phyloP scores from a whole-genome alignment of 495 filamentous ascomycete genomes.

The Thermochaetoides thermophila region DNA sequence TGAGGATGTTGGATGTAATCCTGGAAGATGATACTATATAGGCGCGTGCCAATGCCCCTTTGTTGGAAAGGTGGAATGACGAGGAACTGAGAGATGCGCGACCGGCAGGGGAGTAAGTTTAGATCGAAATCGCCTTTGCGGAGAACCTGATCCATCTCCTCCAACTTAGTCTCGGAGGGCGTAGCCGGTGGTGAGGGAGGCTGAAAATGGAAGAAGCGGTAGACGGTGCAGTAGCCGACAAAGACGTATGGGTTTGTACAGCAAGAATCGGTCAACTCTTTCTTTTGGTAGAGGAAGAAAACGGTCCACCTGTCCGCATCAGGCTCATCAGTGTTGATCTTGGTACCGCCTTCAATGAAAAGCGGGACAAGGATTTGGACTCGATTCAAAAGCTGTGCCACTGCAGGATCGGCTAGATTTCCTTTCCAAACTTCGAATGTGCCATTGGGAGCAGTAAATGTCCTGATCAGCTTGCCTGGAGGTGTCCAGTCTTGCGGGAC shows the following conservation, averaged over 20 bases:
- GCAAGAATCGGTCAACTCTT: conserved; percentile 26
- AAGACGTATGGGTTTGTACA: conserved; percentile 49
- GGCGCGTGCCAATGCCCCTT: conserved; percentile 58
- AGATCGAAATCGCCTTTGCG: conserved; percentile 19
- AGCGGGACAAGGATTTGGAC: conserved; percentile 73
- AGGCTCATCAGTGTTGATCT: conserved; percentile 55
- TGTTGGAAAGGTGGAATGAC: conserved; percentile 80
- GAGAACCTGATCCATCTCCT: conserved; percentile 11
- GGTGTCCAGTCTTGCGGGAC: conserved; percentile 43
- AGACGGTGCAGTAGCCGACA: conserved; percentile 76
- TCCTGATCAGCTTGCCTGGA: conserved; percentile 33
- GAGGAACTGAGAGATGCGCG: conserved; percentile 85
- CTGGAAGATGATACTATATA: conserved; percentile 66
- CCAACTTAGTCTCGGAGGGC: conserved; percentile 5
- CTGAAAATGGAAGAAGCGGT: conserved; percentile 58
- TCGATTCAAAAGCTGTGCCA: conserved; percentile 53
- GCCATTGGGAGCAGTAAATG: conserved; percentile 20
- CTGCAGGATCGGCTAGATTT: conserved; percentile 33
- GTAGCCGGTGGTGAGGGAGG: conserved; percentile 13
- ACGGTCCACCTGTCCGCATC: conserved; percentile 74
- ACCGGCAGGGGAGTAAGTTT: conserved; percentile 42
- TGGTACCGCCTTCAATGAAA: conserved; percentile 81
- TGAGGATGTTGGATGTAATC: conserved; percentile 45
- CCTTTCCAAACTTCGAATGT: conserved; percentile 40
- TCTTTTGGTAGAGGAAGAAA: conserved; percentile 66